Conservation (phyloP, 306 rosid species). For the Amphicarpaea edgeworthii region DNA sequence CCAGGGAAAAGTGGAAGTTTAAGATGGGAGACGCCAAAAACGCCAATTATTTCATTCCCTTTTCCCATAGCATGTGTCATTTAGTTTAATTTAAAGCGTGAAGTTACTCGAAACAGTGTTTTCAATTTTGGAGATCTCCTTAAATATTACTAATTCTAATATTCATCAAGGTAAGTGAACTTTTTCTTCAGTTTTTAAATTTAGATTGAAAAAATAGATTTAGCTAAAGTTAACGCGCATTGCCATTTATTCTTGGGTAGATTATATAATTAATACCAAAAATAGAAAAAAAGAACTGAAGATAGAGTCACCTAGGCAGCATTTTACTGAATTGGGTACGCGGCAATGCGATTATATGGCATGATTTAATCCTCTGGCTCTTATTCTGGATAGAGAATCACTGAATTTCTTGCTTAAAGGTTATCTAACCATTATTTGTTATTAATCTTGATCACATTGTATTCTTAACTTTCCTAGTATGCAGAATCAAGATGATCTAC, state of each 20-base stretch:
- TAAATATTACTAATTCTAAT: conserved; percentile 11
- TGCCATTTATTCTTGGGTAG: conserved; percentile 35
- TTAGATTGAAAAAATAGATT: conserved; percentile 35
- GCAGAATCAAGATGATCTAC: conserved; percentile 40
- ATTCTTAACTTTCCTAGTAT: conserved; percentile 42
- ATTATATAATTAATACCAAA: conserved; percentile 16
- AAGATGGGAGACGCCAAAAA: conserved; percentile 31
- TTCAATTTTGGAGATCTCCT: conserved; percentile 29
- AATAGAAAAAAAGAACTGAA: conserved; percentile 35
- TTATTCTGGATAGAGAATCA: not conserved
- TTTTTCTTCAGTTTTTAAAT: conserved; percentile 21
- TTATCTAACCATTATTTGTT: conserved; percentile 39
- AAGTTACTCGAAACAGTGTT: conserved; percentile 16
- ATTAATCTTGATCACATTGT: not conserved
- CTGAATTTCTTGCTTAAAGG: conserved; percentile 26
- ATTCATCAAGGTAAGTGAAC: conserved; percentile 1
- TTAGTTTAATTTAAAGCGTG: conserved; percentile 29
- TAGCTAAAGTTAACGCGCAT: conserved; percentile 25
- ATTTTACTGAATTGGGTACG: conserved; percentile 35
- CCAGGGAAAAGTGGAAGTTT: conserved; percentile 38
- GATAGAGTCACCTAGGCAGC: conserved; percentile 16
- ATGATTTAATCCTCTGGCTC: conserved; percentile 12
- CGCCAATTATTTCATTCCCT: conserved; percentile 25
- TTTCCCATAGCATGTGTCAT: conserved; percentile 25
- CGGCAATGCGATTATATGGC: conserved; percentile 16